Evolutionary conservation across 495 filamentous ascomycete species (phyloP).

Genomic region (Bacidia rubella): DNA sequence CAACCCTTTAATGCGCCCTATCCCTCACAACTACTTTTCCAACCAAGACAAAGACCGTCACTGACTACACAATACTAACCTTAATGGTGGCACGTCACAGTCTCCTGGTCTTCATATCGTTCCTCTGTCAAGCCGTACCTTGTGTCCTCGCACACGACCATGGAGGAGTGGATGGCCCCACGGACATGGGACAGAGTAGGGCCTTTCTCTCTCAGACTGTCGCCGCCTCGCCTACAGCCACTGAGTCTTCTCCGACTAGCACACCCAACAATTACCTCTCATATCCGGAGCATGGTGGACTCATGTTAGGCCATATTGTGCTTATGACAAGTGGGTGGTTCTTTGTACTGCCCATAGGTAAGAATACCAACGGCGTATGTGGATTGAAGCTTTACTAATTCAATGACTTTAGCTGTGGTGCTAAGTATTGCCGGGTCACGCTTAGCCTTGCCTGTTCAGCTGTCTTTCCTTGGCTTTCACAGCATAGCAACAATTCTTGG

Average conservation of each 20-base stretch:
- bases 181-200: constrained; percentile 2
- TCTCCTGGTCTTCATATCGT: constrained; percentile 5
- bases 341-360: constrained; percentile 70
- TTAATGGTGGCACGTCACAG: constrained; percentile 17
- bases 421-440: constrained; percentile 72
- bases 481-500: constrained; percentile 56
- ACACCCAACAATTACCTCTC: constrained; percentile 59
- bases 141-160: constrained; percentile 17
- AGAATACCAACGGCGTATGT: constrained; percentile 16
- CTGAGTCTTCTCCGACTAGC: not conserved
- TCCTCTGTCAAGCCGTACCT: constrained; percentile 11
- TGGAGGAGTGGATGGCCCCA: constrained; percentile 11
- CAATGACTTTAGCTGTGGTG: constrained; percentile 54
- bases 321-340: constrained; percentile 76
- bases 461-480: constrained; percentile 62
- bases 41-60: not conserved
- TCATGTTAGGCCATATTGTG: constrained; percentile 65
- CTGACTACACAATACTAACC: not conserved
- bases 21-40: not conserved
- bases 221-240: not conserved
- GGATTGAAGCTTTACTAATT: not conserved
- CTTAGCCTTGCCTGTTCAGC: constrained; percentile 56
- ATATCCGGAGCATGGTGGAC: constrained; percentile 46
- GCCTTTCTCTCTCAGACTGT: not conserved
- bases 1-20: not conserved